phyloP scores from a whole-genome alignment of 495 filamentous ascomycete species.

The Aspergillus wentii region DNA sequence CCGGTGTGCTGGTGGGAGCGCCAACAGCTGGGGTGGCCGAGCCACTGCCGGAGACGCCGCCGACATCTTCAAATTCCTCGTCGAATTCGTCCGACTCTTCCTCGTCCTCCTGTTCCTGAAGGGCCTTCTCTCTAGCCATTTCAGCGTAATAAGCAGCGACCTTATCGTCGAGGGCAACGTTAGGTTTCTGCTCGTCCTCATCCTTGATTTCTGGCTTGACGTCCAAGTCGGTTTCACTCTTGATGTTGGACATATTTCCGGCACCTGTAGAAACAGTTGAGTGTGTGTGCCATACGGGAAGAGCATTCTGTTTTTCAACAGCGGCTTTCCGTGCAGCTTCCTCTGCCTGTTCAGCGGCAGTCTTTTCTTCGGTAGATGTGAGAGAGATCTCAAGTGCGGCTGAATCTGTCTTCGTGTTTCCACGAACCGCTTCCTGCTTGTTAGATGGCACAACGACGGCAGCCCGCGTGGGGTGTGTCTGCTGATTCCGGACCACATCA shows the following conservation, averaged over 20 bases:
- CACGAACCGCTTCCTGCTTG: conserved; percentile 64
- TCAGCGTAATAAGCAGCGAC: conserved; percentile 49
- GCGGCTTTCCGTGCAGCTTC: conserved; percentile 68
- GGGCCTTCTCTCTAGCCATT: conserved; percentile 44
- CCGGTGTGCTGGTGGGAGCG: conserved; percentile 26
- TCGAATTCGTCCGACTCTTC: conserved; percentile 46
- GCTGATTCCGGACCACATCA: conserved; percentile 44
- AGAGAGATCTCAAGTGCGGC: conserved; percentile 74
- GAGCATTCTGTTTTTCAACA: conserved; percentile 73
- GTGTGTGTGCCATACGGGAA: conserved; percentile 86
- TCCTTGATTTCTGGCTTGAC: conserved; percentile 43
- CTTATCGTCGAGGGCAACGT: conserved; percentile 42
- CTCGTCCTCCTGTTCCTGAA: conserved; percentile 42
- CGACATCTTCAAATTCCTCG: conserved; percentile 48
- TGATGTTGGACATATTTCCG: conserved; percentile 17
- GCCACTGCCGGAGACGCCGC: conserved; percentile 35
- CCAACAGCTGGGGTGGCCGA: conserved; percentile 30
- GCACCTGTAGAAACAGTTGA: conserved; percentile 60
- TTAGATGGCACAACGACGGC: conserved; percentile 37
- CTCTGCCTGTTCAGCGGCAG: conserved; percentile 67
- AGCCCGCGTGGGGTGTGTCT: conserved; percentile 51
- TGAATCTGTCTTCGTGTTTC: conserved; percentile 59
- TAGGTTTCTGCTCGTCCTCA: conserved; percentile 48
- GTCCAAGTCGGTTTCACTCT: conserved; percentile 30
- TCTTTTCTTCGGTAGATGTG: conserved; percentile 67